These are phyloP conservation scores for Persicaria maculosa DNA, from an alignment of 148 eudicot species.

Conservation along the genomic window DNA sequence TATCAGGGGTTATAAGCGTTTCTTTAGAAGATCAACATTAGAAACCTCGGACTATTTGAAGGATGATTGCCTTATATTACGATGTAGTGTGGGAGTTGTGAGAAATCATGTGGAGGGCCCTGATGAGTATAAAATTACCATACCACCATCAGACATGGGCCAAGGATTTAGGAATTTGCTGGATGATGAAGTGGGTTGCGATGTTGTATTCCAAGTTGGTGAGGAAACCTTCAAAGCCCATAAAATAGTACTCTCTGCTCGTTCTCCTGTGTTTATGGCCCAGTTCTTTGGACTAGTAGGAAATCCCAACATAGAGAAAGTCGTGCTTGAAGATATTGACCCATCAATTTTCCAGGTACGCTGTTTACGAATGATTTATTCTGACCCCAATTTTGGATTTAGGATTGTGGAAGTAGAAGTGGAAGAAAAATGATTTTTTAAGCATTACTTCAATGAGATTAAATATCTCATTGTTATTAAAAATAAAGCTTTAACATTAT, in stretches of 20 bases:
- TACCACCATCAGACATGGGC: conserved; percentile 80
- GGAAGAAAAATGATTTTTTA: too few relatives aligned
- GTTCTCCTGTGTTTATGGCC: conserved; percentile 95
- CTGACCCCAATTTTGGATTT: background rate
- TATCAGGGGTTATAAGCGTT: conserved; percentile 95
- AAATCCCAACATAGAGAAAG: conserved; percentile 49
- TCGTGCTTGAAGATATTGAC: conserved; percentile 62
- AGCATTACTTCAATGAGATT: too few relatives aligned
- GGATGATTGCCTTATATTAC: conserved; percentile 63
- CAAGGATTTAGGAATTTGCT: conserved; percentile 41
- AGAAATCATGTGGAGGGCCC: conserved; percentile 77
- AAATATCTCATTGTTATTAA: too few relatives aligned
- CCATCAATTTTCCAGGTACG: conserved; percentile 77
- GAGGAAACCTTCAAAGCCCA: conserved; percentile 80
- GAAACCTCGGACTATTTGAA: conserved; percentile 65
- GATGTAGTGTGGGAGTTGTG: conserved; percentile 90
- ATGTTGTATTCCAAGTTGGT: conserved; percentile 65
- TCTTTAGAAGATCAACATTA: conserved; percentile 48
- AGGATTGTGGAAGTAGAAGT: too few relatives aligned
- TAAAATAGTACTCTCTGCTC: conserved; percentile 81
- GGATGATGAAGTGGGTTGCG: conserved; percentile 61
- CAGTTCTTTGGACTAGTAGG: conserved; percentile 89
- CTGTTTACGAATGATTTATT: background rate
- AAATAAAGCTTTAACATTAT: too few relatives aligned
- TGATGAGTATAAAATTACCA: conserved; percentile 36